Base-by-base conservation (phyloP, 1,284 basidiomycete genomes). In the Pseudozyma thailandica region DNA sequence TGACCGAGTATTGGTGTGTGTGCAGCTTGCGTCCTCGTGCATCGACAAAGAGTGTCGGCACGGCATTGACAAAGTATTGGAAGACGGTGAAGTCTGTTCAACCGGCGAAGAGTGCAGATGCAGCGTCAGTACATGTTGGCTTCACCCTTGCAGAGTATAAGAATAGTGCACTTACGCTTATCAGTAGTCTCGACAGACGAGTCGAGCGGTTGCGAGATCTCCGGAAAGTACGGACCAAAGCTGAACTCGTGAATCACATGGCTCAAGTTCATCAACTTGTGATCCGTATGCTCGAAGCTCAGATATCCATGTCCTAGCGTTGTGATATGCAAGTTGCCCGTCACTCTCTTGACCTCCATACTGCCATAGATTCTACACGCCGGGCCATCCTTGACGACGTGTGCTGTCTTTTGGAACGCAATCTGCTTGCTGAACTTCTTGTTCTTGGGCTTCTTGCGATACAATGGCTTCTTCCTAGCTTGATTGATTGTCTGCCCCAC, bases 221-320 rank as follows among this genome's bases (percentile, higher is more conserved):
- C 91, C 0, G 95, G 95, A 86, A 97, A 98, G 85, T 92, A 91
- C 0, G 93, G 92, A 0, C 95, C 95, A 77, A 98, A 98, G 1
- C 93, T 96, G 83, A 97, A 95, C 84, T 98, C 95, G 66, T 91
- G 91, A 73, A 98, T 93, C 58, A 97, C 90, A 84, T 98, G 95
- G 1, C 92, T 93, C 30, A 98, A 87, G 81, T 98, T 98, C 93
- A 98, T 96, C 7, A 65, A 54, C 31, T 52, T 31, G 78, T 97
- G 94, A 69, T 92, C 91, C 2, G 94, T 92, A 82, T 97, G 94
- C 64, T 92, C 88, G 66, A 87, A 87, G 77, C 91, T 93, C 50
- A 90, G 86, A 81, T 98, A 98, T 15, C 94, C 95, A 82, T 98
- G 94, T 0, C 95, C 95, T 1, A 94, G 86, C 0, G 93, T 94